Evolutionary conservation across 345 rosid genomes (phyloP).

Genomic region (Populus tremula): DNA sequence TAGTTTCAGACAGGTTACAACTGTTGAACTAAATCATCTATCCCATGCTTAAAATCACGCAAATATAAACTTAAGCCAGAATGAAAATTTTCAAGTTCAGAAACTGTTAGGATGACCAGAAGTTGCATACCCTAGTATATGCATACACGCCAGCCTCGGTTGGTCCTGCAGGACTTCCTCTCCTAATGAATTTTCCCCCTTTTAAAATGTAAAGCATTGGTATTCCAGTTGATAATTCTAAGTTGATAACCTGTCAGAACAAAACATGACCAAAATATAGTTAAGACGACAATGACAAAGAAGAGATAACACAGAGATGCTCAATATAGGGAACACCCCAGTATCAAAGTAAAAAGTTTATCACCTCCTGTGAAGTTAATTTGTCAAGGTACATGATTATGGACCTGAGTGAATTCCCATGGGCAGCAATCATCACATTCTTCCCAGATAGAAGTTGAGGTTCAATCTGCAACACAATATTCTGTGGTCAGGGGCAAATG

Average conservation of each 20-base stretch:
- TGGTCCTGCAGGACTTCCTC: slow-evolving; percentile 90
- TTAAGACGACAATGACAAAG: neutral
- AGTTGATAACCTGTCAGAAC: slow-evolving; percentile 58
- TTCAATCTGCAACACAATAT: slow-evolving; percentile 56
- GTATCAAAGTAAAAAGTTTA: neutral
- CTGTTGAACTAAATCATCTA: neutral
- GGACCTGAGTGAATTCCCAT: slow-evolving; percentile 89
- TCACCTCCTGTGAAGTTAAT: slow-evolving; percentile 93
- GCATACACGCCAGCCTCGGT: slow-evolving; percentile 95
- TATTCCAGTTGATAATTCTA: slow-evolving; percentile 87
- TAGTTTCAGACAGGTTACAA: neutral
- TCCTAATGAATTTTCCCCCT: slow-evolving; percentile 78
- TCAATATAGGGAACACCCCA: neutral
- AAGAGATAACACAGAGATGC: neutral
- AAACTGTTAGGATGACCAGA: slow-evolving; percentile 1
- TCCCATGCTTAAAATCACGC: neutral
- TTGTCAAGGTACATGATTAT: slow-evolving; percentile 96
- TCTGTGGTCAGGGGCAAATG: slow-evolving; percentile 17
- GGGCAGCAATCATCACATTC: slow-evolving; percentile 91
- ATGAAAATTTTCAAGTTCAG: neutral
- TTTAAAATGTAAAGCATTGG: slow-evolving; percentile 93
- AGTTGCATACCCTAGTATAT: slow-evolving; percentile 65
- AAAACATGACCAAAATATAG: neutral
- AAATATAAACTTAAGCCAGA: neutral
- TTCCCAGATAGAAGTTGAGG: slow-evolving; percentile 83